A percentile compares a stretch with the other conserved stretches of the same genome.
phyloP scores from a whole-genome alignment of 2,329 filamentous ascomycete genomes.

The Ophiobolus disseminans region DNA sequence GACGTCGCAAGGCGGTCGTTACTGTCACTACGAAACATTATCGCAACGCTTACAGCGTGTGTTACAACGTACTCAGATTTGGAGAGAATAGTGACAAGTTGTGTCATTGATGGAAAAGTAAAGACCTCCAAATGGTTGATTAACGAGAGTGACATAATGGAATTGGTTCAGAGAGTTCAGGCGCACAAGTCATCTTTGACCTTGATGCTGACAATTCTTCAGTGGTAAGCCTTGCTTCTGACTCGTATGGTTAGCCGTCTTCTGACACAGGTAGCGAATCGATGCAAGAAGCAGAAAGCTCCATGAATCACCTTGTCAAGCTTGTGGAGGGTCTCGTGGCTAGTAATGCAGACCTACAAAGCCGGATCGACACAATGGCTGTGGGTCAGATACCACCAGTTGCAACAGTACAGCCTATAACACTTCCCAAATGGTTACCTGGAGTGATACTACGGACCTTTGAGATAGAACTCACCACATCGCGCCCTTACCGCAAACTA shows the following conservation, averaged over 20 bases:
- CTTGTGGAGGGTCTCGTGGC: not conserved
- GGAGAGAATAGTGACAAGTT: not conserved
- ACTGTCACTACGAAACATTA: not conserved
- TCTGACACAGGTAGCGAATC: not conserved
- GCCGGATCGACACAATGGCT: not conserved
- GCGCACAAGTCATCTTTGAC: not conserved
- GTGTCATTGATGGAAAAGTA: not conserved
- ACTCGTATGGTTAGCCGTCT: too few species aligned
- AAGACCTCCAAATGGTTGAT: not conserved
- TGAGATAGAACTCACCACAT: too few species aligned
- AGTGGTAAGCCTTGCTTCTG: not conserved
- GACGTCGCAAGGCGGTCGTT: not conserved
- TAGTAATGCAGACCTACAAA: not conserved
- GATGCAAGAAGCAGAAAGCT: not conserved
- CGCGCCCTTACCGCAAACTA: too few species aligned
- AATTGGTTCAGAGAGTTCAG: not conserved
- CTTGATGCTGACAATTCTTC: not conserved
- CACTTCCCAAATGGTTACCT: too few species aligned
- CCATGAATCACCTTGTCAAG: not conserved
- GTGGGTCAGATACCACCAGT: not conserved
- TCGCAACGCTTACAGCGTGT: not conserved
- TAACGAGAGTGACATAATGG: not conserved
- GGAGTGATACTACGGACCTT: too few species aligned
- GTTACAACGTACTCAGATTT: not conserved
- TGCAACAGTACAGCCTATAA: too few species aligned